Base-by-base conservation (phyloP, 768 basidiomycete species). In the Termitomyces sp. region DNA sequence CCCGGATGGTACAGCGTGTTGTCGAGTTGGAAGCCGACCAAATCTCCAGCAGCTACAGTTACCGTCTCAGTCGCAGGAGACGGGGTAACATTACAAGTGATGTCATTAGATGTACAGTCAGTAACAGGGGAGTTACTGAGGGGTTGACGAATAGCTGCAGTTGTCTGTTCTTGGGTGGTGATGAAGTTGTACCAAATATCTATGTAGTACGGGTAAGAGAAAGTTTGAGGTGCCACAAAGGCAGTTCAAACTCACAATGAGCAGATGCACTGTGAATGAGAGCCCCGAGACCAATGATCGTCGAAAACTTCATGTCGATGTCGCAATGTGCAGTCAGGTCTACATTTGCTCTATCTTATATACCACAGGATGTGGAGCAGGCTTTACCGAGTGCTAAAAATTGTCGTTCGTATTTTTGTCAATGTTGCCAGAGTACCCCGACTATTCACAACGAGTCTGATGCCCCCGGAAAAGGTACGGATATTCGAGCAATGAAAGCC, bases 1-100 rank as follows among this genome's bases (percentile, higher is more conserved):
- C 69, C 67, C 5, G 57, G 65, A 41, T 70, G 69, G 48, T 69
- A 70, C 29, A 70, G n/a, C 0, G 63, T 67, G 45, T 69, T 69
- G 54, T 68, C 68, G 17, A 70, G 58, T 25, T 60, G 61, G 63
- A 70, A 70, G 14, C 69, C 67, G 17, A 70, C 52, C 19, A 64
- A 61, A 41, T 57, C 58, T 14, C 69, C 69, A 3, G 68, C 61
- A 19, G 69, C 63, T 17, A 70, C 69, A 16, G 58, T 52, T 23
- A 69, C 64, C 8, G 67, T 66, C 19, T 58, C 58, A 19, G 65
- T 60, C 4, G 69, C 69, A 7, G 63, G 58, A 5, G 45, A 57
- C 6, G 45, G n/a, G 3, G 45, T 59, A 34, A 63, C 56, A 54
- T 69, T 70, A 58, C 69, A 69, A 12, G 54, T 54, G n/a, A 70